Evolutionary conservation across 202 grass and related monocot genomes (phyloP).

Genomic region (Eragrostis tef): DNA sequence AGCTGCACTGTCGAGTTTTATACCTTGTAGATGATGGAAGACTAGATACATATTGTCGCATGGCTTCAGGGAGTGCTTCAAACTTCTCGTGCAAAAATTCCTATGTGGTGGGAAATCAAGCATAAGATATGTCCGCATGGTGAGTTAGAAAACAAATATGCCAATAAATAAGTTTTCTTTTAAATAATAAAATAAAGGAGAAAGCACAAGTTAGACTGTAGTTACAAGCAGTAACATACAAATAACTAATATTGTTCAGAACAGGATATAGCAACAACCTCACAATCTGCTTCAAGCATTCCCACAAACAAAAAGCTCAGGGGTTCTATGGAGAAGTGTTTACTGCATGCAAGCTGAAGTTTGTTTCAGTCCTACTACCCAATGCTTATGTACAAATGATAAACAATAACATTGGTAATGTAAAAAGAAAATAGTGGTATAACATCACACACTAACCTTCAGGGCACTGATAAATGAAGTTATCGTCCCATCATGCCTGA

Average conservation of each 20-base stretch:
- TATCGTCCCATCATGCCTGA: conserved; percentile 81
- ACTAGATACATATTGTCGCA: conserved; percentile 53
- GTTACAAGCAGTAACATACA: conserved; percentile 13
- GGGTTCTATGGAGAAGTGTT: conserved; percentile 78
- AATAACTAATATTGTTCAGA: conserved; percentile 34
- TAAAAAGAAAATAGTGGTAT: not conserved
- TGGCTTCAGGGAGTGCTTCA: conserved; percentile 54
- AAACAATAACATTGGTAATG: conserved; percentile 15
- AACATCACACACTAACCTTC: conserved; percentile 61
- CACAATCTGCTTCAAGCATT: conserved; percentile 67
- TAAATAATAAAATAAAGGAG: conserved; percentile 5
- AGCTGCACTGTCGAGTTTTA: conserved; percentile 7
- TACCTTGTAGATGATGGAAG: conserved; percentile 79
- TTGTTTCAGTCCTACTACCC: conserved; percentile 37
- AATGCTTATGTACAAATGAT: conserved; percentile 33
- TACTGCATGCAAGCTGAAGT: conserved; percentile 79
- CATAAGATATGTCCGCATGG: not conserved
- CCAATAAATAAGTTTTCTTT: conserved; percentile 1
- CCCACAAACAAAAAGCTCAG: conserved; percentile 75
- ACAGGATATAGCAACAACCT: conserved; percentile 55
- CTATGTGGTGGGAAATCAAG: conserved; percentile 44
- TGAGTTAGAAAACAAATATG: conserved; percentile 32
- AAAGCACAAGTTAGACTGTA: conserved; percentile 15
- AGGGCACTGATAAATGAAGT: conserved; percentile 90
- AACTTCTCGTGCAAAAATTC: conserved; percentile 59